These are phyloP conservation scores for Syzygium grande DNA, from an alignment of 345 rosid genomes.

Conservation along the genomic window DNA sequence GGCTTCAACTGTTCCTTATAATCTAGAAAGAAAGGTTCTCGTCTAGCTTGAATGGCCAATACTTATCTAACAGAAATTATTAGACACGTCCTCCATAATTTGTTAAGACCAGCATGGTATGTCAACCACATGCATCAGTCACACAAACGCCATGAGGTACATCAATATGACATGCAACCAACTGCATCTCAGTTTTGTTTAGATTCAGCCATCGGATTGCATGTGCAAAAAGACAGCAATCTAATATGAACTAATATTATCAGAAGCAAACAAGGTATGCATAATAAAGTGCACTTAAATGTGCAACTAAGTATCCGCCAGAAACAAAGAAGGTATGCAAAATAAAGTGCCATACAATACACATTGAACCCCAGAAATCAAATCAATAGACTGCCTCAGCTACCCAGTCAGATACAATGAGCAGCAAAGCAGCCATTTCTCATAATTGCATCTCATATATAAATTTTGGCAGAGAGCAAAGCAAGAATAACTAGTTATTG, in stretches of 20 bases:
- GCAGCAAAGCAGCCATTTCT: not conserved
- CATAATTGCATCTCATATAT: not conserved
- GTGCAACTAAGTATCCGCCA: not conserved
- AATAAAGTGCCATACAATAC: not conserved
- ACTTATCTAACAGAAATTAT: not conserved
- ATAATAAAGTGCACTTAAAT: not conserved
- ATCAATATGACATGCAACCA: not conserved
- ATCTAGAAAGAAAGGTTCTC: not conserved
- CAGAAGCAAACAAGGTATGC: not conserved
- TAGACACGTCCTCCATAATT: not conserved
- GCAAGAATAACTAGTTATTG: not conserved
- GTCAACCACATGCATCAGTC: not conserved
- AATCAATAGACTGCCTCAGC: not conserved
- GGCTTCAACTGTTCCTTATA: not conserved
- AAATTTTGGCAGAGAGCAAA: not conserved
- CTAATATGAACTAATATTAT: not conserved
- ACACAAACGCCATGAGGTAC: not conserved
- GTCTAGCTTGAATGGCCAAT: not conserved
- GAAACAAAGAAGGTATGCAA: not conserved
- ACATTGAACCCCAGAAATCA: not conserved
- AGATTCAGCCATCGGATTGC: not conserved
- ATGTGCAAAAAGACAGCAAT: not conserved
- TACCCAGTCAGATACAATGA: not conserved
- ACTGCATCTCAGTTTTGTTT: not conserved
- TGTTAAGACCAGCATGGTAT: not conserved